phyloP scores from a whole-genome alignment of 2,329 filamentous ascomycete genomes.

The Colletotrichum musae region DNA sequence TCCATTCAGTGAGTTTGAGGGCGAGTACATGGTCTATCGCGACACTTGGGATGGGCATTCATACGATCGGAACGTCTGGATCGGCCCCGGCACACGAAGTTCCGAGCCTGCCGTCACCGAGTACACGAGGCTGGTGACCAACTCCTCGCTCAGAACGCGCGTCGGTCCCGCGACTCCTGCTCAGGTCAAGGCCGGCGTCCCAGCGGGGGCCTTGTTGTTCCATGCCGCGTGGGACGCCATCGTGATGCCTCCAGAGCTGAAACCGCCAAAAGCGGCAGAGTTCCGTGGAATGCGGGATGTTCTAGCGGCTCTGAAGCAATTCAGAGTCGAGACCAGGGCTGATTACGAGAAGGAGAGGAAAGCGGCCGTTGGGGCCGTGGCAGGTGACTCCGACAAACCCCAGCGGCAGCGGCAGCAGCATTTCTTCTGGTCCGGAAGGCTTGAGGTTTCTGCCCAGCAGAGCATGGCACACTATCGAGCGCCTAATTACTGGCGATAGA shows the following conservation, averaged over 20 bases:
- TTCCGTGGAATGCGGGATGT: slow-evolving; percentile 61
- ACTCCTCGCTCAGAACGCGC: slow-evolving; percentile 52
- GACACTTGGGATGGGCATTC: slow-evolving; percentile 48
- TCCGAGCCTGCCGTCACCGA: slow-evolving; percentile 57
- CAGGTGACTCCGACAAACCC: too few relatives aligned
- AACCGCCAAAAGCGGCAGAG: slow-evolving; percentile 47
- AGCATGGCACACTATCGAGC: slow-evolving; percentile 40
- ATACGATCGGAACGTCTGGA: slow-evolving; percentile 61
- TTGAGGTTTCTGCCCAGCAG: slow-evolving; percentile 51
- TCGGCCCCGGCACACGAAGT: slow-evolving; percentile 55
- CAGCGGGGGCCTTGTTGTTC: slow-evolving; percentile 61
- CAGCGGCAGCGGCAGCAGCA: slow-evolving; percentile 43
- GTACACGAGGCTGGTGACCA: slow-evolving; percentile 62
- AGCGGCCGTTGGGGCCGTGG: slow-evolving; percentile 22
- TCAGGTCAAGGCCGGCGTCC: slow-evolving; percentile 66
- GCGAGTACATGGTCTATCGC: slow-evolving; percentile 48
- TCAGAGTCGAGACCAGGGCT: slow-evolving; percentile 52
- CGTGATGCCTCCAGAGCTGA: slow-evolving; percentile 53
- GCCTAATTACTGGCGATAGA: slow-evolving; percentile 33
- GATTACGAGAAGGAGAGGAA: slow-evolving; percentile 45
- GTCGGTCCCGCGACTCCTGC: slow-evolving; percentile 63
- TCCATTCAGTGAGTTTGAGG: slow-evolving; percentile 46
- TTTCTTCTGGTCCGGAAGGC: slow-evolving; percentile 55
- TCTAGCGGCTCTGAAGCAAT: slow-evolving; percentile 56
- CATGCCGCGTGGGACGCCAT: slow-evolving; percentile 67